Conservation (phyloP, 192 early-diverging fungal species). For the Radiomyces spectabilis region DNA sequence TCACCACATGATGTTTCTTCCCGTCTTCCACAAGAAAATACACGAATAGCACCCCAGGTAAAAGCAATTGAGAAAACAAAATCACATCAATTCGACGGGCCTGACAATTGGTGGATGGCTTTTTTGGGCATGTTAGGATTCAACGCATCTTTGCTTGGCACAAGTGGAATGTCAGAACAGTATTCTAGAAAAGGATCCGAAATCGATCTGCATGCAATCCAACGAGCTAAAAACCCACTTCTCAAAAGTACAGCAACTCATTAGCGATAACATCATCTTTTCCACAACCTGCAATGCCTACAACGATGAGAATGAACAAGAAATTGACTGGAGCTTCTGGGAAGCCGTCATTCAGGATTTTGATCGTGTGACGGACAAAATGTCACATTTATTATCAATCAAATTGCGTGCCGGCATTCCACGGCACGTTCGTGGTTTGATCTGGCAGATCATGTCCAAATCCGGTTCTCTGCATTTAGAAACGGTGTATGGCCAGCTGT, state of each 20-base stretch:
- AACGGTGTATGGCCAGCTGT: slow-evolving; percentile 71
- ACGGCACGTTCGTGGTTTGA: slow-evolving; percentile 65
- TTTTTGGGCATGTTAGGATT: too few relatives aligned
- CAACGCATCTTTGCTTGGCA: slow-evolving; percentile 44
- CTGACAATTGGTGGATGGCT: too few relatives aligned
- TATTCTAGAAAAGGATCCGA: slow-evolving; percentile 43
- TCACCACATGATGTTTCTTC: too few relatives aligned
- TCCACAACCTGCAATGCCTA: not conserved
- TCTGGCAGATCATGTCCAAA: slow-evolving; percentile 87
- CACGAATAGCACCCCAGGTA: too few relatives aligned
- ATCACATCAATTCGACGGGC: too few relatives aligned
- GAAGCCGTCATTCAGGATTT: slow-evolving; percentile 69
- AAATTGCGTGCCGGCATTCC: slow-evolving; percentile 76
- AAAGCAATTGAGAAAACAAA: too few relatives aligned
- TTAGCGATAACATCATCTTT: slow-evolving; percentile 15
- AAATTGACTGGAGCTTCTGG: slow-evolving; percentile 71
- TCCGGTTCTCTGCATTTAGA: slow-evolving; percentile 73
- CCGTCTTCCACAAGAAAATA: too few relatives aligned
- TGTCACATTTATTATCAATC: slow-evolving; percentile 55
- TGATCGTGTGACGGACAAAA: slow-evolving; percentile 48
- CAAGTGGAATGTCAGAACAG: slow-evolving; percentile 50
- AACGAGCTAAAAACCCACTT: slow-evolving; percentile 43
- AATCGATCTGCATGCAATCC: slow-evolving; percentile 47
- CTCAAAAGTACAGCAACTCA: slow-evolving; percentile 38
- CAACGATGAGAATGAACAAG: not conserved